Evolutionary conservation across 2,329 filamentous ascomycete species (phyloP), one percentile per base, ranked within the genome.

Genomic region (Apiospora koreana): DNA sequence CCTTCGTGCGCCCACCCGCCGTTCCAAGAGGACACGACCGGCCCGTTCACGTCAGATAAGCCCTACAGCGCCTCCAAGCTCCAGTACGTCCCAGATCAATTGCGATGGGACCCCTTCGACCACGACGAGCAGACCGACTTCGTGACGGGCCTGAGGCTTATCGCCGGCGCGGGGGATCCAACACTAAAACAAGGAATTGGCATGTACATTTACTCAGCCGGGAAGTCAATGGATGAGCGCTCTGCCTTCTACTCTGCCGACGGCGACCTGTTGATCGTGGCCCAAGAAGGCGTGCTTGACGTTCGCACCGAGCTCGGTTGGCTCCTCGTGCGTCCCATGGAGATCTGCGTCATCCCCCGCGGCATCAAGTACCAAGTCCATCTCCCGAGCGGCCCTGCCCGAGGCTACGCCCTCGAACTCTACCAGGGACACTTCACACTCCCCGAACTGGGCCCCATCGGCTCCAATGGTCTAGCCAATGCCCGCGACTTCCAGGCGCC

Each of bases 91-190:
- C 94, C 94, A 0, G 95, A 95, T 75, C 94, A 96, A 81, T 85
- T 97, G 43, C 89, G 93, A 72, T 97, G 94, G 94, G 91, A 94
- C 75, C 93, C 87, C 1, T 94, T 95, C 78, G 91, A 95, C 76
- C 84, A 94, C 65, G 88, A 92, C 73, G 86, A 91, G 78, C 87
- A 62, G 71, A 80, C 77, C 3, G 80, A 83, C 68, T 86, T 86
- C 64, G 81, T 86, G 58, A 82, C 82, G 1, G 81, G 82, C 2
- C 79, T 93, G 69, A 89, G 91, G 71, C 82, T 93, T 28, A 85
- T 94, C 23, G 92, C 91, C 2, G 92, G 91, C 4, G 90, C 92
- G 0, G 92, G 92, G n/a, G 90, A 94, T 74, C 90, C 92, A 0
- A 91, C 89, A 0, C 86, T 92, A 81, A 94, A 94, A 79, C 84